Base-by-base conservation (phyloP, 768 basidiomycete species). In the Rossbeevera mucosa region DNA sequence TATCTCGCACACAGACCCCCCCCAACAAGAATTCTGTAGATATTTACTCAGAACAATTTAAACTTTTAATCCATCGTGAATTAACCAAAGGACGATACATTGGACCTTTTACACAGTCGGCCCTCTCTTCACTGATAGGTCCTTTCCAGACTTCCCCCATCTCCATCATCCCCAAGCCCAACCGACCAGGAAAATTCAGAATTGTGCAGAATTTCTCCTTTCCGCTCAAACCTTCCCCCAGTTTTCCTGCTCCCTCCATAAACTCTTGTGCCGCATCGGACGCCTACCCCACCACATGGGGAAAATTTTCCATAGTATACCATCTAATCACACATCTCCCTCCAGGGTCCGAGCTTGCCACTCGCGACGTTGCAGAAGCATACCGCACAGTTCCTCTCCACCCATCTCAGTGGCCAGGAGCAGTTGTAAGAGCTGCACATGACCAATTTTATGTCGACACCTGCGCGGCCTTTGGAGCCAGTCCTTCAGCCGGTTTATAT, bases 71-170 rank as follows among this genome's bases (percentile, higher is more conserved):
- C 3, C 22, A 47, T 3, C n/a, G n/a, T n/a, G 30, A 47, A 16
- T 4, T 47, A 0, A 0, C 5, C 4, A 47, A 47, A 22, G 16
- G 6, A 7, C 13, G 45, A 14, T 47, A 31, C 30, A 11, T 47
- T 0, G 5, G 28, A 6, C 30, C 21, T 1, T 22, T 36, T n/a
- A 22, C 2, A 4, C 3, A 0, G 3, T 5, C 7, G 3, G 4
- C 7, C 5, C 2, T 5, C 2, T 30, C 1, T 4, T 0, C 1
- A 9, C 1, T 20, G 14, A 0, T 36, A 6, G 45, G 45, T 2
- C 45, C 30, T 0, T 31, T 16, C 4, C 45, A 47, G 24, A 5
- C 8, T 0, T 47, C 30, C 0, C 42, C 24, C 0, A 3, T 43
- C 3, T 43, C 7, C 2, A 7, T 43, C 7, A 25, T 43, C 1